Evolutionary conservation across 306 rosid genomes (phyloP).

Genomic region (Vicia sativa): DNA sequence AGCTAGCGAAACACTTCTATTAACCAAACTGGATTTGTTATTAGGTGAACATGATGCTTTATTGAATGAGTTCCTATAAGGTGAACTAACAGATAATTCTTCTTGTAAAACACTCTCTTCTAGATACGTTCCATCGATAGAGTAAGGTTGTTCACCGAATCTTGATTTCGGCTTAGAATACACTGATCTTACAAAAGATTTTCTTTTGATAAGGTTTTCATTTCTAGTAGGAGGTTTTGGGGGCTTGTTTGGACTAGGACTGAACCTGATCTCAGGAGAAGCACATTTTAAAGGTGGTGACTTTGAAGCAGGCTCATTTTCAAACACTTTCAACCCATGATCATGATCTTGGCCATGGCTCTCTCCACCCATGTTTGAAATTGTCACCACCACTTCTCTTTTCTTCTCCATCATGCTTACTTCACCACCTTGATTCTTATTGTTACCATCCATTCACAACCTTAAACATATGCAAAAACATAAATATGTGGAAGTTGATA

Average conservation of each 20-base stretch:
- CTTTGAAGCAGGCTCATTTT: conserved; percentile 39
- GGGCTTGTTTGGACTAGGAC: background rate
- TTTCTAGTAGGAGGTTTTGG: background rate
- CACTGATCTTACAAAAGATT: conserved; percentile 61
- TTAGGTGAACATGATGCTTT: conserved; percentile 67
- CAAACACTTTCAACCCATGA: conserved; percentile 35
- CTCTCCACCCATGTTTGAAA: conserved; percentile 42
- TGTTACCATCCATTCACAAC: conserved; percentile 44
- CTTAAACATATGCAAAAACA: conserved; percentile 30
- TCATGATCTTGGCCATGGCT: conserved; percentile 22
- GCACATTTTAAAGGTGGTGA: conserved; percentile 35
- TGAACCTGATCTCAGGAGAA: conserved; percentile 10
- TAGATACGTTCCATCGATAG: conserved; percentile 40
- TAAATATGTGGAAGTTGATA: conserved; percentile 9
- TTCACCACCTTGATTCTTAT: conserved; percentile 44
- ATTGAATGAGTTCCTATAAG: conserved; percentile 45
- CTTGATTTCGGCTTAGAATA: conserved; percentile 81
- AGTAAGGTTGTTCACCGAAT: conserved; percentile 67
- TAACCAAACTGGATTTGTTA: conserved; percentile 42
- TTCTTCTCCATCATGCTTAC: conserved; percentile 61
- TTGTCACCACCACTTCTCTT: conserved; percentile 58
- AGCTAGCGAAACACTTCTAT: conserved; percentile 46
- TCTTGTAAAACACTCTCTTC: conserved; percentile 59
- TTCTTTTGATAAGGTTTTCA: conserved; percentile 25
- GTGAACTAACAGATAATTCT: conserved; percentile 51